phyloP scores from a whole-genome alignment of 2,329 filamentous ascomycete species.

The Plenodomus biglobosus region DNA sequence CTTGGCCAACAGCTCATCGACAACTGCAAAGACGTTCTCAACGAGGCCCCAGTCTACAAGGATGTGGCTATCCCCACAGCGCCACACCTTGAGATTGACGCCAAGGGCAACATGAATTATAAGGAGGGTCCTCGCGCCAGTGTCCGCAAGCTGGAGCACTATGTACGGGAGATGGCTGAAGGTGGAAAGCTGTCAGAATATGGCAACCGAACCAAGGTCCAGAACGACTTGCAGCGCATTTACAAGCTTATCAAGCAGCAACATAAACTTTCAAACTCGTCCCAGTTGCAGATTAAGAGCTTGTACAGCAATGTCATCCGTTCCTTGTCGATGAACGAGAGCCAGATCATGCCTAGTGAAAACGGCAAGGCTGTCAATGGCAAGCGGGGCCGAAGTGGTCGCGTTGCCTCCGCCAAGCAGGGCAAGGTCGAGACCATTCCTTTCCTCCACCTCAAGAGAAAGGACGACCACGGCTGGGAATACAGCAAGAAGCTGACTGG shows the following conservation, averaged over 20 bases:
- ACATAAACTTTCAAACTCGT: slow-evolving; percentile 94
- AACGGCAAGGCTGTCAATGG: slow-evolving; percentile 65
- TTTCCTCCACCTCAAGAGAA: slow-evolving; percentile 95
- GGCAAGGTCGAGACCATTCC: slow-evolving; percentile 97
- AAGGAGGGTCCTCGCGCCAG: slow-evolving; percentile 83
- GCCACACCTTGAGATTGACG: slow-evolving; percentile 88
- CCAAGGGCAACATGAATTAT: slow-evolving; percentile 89
- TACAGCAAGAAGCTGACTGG: slow-evolving; percentile 99
- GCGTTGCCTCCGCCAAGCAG: slow-evolving; percentile 61
- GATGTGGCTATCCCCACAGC: slow-evolving; percentile 91
- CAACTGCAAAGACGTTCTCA: slow-evolving; percentile 92
- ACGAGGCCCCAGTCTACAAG: slow-evolving; percentile 86
- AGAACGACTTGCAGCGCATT: slow-evolving; percentile 90
- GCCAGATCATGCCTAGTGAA: slow-evolving; percentile 90
- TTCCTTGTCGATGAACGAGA: slow-evolving; percentile 96
- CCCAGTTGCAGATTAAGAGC: slow-evolving; percentile 93
- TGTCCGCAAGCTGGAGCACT: slow-evolving; percentile 96
- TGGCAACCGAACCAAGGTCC: slow-evolving; percentile 96
- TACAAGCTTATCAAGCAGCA: slow-evolving; percentile 99
- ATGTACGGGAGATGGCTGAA: slow-evolving; percentile 97
- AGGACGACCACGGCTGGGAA: slow-evolving; percentile 92
- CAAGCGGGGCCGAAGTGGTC: slow-evolving; percentile 59
- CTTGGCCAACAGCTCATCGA: slow-evolving; percentile 91
- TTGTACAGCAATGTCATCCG: slow-evolving; percentile 93
- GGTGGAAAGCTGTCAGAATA: slow-evolving; percentile 99